phyloP scores from a whole-genome alignment of 306 rosid genomes.

The Lithocarpus polystachyus region DNA sequence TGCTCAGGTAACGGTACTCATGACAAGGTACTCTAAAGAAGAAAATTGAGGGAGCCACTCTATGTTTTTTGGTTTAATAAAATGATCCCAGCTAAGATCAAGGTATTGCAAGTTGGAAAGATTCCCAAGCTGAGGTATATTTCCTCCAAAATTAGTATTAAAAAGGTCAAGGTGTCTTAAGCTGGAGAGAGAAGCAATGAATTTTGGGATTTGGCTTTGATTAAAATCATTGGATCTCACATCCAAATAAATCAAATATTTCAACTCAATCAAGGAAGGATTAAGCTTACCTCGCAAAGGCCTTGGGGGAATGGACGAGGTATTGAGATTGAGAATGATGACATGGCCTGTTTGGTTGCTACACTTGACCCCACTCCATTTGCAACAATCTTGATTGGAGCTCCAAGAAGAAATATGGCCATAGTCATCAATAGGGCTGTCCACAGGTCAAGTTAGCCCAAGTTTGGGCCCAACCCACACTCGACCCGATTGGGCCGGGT shows the following conservation, averaged over 20 bases:
- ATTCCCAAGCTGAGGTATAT: not conserved
- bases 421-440: not conserved
- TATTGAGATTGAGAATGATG: too few relatives aligned
- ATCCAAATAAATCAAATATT: too few relatives aligned
- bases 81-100: not conserved
- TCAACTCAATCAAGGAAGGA: too few relatives aligned
- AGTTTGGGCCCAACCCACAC: too few relatives aligned
- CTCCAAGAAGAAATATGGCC: not conserved
- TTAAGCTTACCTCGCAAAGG: too few relatives aligned
- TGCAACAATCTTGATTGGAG: not conserved
- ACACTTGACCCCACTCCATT: conserved; percentile 5
- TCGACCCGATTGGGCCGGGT: too few relatives aligned
- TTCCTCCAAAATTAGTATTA: not conserved
- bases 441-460: too few relatives aligned
- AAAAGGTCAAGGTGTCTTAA: not conserved
- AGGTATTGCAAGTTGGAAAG: not conserved
- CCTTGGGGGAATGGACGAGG: too few relatives aligned
- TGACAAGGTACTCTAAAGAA: too few relatives aligned
- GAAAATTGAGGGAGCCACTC: too few relatives aligned
- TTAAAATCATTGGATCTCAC: not conserved
- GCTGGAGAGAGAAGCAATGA: not conserved
- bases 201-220: not conserved
- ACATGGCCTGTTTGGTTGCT: not conserved
- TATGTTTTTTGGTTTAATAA: not conserved
- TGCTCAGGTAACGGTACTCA: not conserved